These are phyloP conservation scores for Lactifluus volemus DNA, from an alignment of 768 basidiomycete species.

Conservation along the genomic window DNA sequence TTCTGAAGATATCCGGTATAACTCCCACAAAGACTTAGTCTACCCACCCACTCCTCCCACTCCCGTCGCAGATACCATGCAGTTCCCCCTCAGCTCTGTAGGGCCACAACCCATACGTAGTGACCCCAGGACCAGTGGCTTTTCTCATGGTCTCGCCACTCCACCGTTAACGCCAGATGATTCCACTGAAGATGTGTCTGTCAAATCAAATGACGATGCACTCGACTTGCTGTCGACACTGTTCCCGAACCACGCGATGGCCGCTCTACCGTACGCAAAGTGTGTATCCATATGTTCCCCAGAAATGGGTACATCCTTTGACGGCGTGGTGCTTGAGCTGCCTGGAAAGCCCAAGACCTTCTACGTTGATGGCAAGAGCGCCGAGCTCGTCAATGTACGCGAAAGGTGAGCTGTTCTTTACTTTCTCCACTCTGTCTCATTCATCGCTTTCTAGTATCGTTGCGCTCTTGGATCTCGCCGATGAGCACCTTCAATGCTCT, in stretches of 20 bases:
- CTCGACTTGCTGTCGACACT: conserved; percentile 72
- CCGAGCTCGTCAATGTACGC: conserved; percentile 66
- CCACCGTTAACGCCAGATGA: conserved; percentile 77
- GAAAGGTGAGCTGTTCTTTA: conserved; percentile 51
- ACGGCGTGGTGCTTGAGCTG: conserved; percentile 69
- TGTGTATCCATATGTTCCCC: conserved; percentile 67
- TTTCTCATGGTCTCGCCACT: conserved; percentile 41
- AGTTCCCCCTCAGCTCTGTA: not conserved
- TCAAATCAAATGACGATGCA: conserved; percentile 48
- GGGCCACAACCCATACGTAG: conserved; percentile 24
- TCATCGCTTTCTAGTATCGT: conserved; percentile 50
- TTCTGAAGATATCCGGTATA: conserved; percentile 26
- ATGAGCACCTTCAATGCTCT: conserved; percentile 71
- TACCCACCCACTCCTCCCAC: conserved; percentile 26
- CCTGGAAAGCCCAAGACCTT: conserved; percentile 66
- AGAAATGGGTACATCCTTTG: conserved; percentile 58
- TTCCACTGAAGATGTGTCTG: conserved; percentile 34
- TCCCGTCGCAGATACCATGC: conserved; percentile 13
- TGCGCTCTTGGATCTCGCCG: conserved; percentile 79
- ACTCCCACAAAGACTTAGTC: conserved; percentile 29
- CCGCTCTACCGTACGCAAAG: conserved; percentile 62
- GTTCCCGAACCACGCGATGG: conserved; percentile 65
- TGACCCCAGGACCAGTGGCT: conserved; percentile 11
- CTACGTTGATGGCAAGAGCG: conserved; percentile 80
- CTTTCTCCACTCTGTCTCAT: not conserved